Percentiles rank a stretch among this genome's conserved stretches.
phyloP scores from a whole-genome alignment of 2,329 filamentous ascomycete species.

The Fonsecaea nubica region DNA sequence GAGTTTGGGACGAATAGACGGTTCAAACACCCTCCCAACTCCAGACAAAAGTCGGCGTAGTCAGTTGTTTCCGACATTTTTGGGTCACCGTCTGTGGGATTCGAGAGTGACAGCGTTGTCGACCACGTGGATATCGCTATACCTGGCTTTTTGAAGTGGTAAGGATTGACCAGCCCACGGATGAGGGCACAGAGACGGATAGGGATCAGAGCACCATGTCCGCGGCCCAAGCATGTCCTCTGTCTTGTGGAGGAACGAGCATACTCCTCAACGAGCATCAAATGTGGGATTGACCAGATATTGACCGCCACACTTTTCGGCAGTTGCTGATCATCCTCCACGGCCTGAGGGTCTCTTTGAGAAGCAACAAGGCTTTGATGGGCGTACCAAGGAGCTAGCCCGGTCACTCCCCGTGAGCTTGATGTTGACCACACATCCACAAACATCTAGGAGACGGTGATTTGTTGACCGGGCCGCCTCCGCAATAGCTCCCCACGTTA shows the following conservation, averaged over 20 bases:
- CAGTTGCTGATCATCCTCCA: conserved; percentile 19
- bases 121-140: not conserved
- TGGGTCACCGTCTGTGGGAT: not conserved
- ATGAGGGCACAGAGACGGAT: not conserved
- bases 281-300: conserved; percentile 15
- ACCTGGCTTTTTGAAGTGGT: too few relatives aligned
- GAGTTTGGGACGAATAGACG: not conserved
- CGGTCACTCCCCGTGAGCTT: conserved; percentile 20
- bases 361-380: not conserved
- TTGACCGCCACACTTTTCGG: conserved; percentile 17
- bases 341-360: not conserved
- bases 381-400: conserved; percentile 26
- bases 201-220: not conserved
- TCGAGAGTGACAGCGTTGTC: not conserved
- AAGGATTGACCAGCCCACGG: not conserved
- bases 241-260: not conserved
- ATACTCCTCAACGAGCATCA: not conserved
- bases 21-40: not conserved
- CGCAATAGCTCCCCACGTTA: conserved; percentile 10
- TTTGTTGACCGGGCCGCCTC: conserved; percentile 4
- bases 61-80: not conserved
- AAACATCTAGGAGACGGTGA: not conserved
- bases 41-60: not conserved
- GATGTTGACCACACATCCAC: not conserved
- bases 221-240: not conserved